Percentiles rank a stretch among this genome's conserved stretches.
Evolutionary conservation across 2,329 filamentous ascomycete genomes (phyloP).

Genomic region (Fusarium coffeatum): DNA sequence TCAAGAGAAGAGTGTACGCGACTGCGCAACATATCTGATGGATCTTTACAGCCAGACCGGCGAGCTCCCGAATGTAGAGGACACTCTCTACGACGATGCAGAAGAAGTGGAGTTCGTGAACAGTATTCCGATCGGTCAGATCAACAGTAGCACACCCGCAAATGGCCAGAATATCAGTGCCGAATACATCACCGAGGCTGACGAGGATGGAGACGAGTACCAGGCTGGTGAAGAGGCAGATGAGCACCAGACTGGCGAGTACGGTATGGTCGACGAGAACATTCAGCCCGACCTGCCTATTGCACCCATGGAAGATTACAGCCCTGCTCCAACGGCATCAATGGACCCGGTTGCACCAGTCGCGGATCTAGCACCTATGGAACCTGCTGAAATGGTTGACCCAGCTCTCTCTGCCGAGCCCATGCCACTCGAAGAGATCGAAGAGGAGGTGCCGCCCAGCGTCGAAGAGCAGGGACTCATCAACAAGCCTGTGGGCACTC

Average conservation of each 20-base stretch:
- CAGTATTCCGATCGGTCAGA: slow-evolving; percentile 32
- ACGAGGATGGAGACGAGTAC: slow-evolving; percentile 42
- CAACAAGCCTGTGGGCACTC: slow-evolving; percentile 18
- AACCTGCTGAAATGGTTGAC: slow-evolving; percentile 37
- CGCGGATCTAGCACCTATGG: slow-evolving; percentile 19
- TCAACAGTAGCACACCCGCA: slow-evolving; percentile 13
- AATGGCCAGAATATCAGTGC: slow-evolving; percentile 38
- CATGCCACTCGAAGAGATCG: slow-evolving; percentile 6
- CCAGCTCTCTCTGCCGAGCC: slow-evolving; percentile 37
- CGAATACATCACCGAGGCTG: slow-evolving; percentile 49
- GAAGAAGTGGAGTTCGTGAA: slow-evolving; percentile 51
- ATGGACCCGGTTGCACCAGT: slow-evolving; percentile 27
- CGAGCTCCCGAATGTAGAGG: slow-evolving; percentile 50
- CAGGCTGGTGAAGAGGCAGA: slow-evolving; percentile 19
- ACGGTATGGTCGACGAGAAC: slow-evolving; percentile 37
- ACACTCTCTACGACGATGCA: slow-evolving; percentile 47
- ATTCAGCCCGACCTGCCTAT: slow-evolving; percentile 43
- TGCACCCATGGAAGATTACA: slow-evolving; percentile 48
- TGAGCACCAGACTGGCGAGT: slow-evolving; percentile 22
- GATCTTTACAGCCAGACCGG: slow-evolving; percentile 51
- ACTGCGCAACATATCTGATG: slow-evolving; percentile 53
- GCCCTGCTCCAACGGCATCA: slow-evolving; percentile 23
- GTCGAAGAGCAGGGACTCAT: slow-evolving; percentile 22
- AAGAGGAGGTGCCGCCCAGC: slow-evolving; percentile 22
- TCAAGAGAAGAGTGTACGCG: slow-evolving; percentile 49